Conservation (phyloP, 2,329 filamentous ascomycete genomes). For the Westerdykella aurantiaca region DNA sequence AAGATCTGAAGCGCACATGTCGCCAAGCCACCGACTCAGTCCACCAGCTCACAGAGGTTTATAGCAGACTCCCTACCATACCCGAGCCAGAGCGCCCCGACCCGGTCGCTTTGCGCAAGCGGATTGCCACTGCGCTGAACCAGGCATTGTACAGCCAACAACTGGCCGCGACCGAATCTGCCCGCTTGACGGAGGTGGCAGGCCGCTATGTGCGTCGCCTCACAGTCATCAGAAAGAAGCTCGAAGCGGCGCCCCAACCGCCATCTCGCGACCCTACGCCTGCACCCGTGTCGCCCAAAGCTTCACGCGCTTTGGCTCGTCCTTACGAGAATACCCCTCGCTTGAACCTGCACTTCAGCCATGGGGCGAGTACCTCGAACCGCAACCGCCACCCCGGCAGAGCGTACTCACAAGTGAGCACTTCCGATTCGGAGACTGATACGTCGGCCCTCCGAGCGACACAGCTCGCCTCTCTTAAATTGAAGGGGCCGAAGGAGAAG, state of each 20-base stretch:
- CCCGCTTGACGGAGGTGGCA: constrained; percentile 52
- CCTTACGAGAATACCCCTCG: constrained; percentile 20
- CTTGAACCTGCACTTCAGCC: constrained; percentile 25
- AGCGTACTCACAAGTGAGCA: constrained; percentile 11
- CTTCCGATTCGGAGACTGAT: constrained; percentile 13
- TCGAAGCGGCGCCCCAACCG: constrained; percentile 56
- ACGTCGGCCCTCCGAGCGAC: constrained; percentile 3
- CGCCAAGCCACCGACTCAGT: constrained; percentile 40
- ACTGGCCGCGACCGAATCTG: constrained; percentile 52
- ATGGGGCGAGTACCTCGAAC: constrained; percentile 13
- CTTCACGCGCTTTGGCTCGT: constrained; percentile 35
- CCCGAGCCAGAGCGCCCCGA: constrained; percentile 47
- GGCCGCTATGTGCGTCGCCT: constrained; percentile 54
- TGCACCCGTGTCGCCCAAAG: constrained; percentile 39
- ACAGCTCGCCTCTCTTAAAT: constrained; percentile 3
- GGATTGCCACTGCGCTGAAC: constrained; percentile 53
- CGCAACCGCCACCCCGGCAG: constrained; percentile 18
- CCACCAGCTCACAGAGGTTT: constrained; percentile 45
- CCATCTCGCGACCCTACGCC: constrained; percentile 57
- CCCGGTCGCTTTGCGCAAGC: constrained; percentile 47
- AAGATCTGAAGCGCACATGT: constrained; percentile 45
- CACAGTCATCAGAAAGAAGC: constrained; percentile 55
- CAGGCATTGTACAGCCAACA: constrained; percentile 52
- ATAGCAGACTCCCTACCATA: constrained; percentile 48
- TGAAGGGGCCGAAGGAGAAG: constrained; percentile 27